Base-by-base conservation (phyloP, 129 eudicot genomes). In the Helianthus tuberosus region DNA sequence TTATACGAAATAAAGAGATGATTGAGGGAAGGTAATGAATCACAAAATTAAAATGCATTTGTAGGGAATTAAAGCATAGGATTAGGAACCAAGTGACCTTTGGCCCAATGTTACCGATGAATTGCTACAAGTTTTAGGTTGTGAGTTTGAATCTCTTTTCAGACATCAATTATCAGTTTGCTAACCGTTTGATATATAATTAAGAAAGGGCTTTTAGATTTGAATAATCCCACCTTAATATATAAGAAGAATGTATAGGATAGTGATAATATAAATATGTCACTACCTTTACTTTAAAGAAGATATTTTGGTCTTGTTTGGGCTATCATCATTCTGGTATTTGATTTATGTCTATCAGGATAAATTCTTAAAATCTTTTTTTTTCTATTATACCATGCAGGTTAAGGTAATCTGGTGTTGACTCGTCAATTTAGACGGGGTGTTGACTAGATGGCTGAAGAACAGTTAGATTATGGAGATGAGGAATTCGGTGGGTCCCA, bases 381-480 rank as follows among this genome's bases (percentile, higher is more conserved):
- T 48, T 69, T 36, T 11, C 41, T 46, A 71, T n/a, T 63, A 13
- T 55, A 43, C 64, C 74, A 64, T 51, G 59, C 82, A 88, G 93
- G 90, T 75, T 77, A 82, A 67, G 59, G 72, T 80, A 62, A 51
- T 10, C 73, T 50, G 39, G 68, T 48, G n/a, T 62, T 79, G 43
- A 41, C 41, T 60, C 11, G 11, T 77, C 12, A 11, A 32, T 59
- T 52, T 76, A 48, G 66, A 69, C 77, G 13, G 16, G 16, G 71
- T 6, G 79, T 88, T 90, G 90, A 88, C 77, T 86, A 88, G 58
- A 71, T 66, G 80, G 83, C 81, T 27, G 97, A 86, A 66, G 97
- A 92, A 72, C 97, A 92, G 67, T 66, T 92, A 75, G 96, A 89
- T 77, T 92, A 78, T 79, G 96, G 91, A 52, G 97, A 91, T 43